Conservation (phyloP, 306 rosid genomes). For the Cyamopsis tetragonoloba region DNA sequence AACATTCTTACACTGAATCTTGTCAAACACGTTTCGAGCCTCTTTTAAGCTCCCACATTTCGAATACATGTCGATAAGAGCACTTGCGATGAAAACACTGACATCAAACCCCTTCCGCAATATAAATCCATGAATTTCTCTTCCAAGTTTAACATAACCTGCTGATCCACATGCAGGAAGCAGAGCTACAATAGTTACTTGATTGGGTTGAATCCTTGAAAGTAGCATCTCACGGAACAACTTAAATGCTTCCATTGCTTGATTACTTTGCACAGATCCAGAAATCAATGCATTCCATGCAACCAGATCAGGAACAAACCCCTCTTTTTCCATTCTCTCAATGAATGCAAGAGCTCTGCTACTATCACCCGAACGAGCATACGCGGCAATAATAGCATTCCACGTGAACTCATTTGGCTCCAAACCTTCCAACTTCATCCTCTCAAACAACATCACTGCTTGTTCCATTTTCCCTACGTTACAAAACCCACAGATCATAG, state of each 20-base stretch:
- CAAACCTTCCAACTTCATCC: slow-evolving; percentile 58
- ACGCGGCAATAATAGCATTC: slow-evolving; percentile 51
- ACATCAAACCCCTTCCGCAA: slow-evolving; percentile 43
- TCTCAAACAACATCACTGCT: slow-evolving; percentile 47
- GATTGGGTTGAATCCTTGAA: slow-evolving; percentile 45
- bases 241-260: slow-evolving; percentile 34
- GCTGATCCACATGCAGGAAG: slow-evolving; percentile 58
- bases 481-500: slow-evolving; percentile 56
- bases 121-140: slow-evolving; percentile 58
- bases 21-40: slow-evolving; percentile 48
- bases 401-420: slow-evolving; percentile 70
- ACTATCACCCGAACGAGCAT: slow-evolving; percentile 49
- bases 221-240: slow-evolving; percentile 43
- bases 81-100: slow-evolving; percentile 51
- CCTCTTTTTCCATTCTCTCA: slow-evolving; percentile 47
- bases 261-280: slow-evolving; percentile 44
- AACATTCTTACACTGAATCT: slow-evolving; percentile 34
- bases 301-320: slow-evolving; percentile 49
- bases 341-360: slow-evolving; percentile 30
- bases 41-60: slow-evolving; percentile 47
- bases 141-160: slow-evolving; percentile 43
- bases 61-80: slow-evolving; percentile 65
- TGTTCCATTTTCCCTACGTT: slow-evolving; percentile 32
- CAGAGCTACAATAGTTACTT: slow-evolving; percentile 48
- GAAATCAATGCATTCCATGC: slow-evolving; percentile 67